These are phyloP conservation scores for Aspergillus hortae DNA, from an alignment of 2,329 filamentous ascomycete species.

Conservation along the genomic window DNA sequence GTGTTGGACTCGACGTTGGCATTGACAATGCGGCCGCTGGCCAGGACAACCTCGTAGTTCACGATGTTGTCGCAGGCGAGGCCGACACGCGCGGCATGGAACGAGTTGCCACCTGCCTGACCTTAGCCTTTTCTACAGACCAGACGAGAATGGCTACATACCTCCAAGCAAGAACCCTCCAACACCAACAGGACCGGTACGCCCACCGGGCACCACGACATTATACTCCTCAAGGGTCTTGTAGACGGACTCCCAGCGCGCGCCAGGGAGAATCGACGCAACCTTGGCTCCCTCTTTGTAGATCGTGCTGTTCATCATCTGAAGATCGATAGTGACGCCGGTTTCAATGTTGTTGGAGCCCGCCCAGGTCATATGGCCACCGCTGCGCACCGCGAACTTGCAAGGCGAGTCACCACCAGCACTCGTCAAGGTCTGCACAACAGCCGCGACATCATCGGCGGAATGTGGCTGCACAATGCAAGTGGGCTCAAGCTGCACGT, in stretches of 20 bases:
- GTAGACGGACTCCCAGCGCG: conserved; percentile 7
- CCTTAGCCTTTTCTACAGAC: neutral
- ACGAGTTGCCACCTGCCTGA: neutral
- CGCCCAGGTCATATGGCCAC: conserved; percentile 9
- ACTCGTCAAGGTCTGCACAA: conserved; percentile 6
- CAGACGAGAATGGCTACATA: neutral
- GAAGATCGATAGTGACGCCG: conserved; percentile 15
- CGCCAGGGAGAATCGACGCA: conserved; percentile 1
- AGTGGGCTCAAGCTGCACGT: conserved; percentile 13
- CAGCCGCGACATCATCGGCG: conserved; percentile 16
- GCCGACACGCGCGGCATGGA: neutral
- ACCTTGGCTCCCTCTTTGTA: neutral
- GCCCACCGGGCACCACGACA: conserved; percentile 12
- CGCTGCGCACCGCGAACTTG: conserved; percentile 15
- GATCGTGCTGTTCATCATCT: conserved; percentile 1
- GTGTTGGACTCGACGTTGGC: neutral
- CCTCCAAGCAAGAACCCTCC: conserved; percentile 4
- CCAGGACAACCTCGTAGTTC: conserved; percentile 5
- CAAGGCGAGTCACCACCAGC: neutral
- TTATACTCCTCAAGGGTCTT: conserved; percentile 7
- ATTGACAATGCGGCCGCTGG: neutral
- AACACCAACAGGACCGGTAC: neutral
- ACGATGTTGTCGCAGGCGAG: conserved; percentile 2
- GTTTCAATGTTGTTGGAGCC: conserved; percentile 11
- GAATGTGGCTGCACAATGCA: conserved; percentile 20